These are phyloP conservation scores for Rhizopogon parksii DNA, from an alignment of 1,284 basidiomycete species.

Conservation along the genomic window DNA sequence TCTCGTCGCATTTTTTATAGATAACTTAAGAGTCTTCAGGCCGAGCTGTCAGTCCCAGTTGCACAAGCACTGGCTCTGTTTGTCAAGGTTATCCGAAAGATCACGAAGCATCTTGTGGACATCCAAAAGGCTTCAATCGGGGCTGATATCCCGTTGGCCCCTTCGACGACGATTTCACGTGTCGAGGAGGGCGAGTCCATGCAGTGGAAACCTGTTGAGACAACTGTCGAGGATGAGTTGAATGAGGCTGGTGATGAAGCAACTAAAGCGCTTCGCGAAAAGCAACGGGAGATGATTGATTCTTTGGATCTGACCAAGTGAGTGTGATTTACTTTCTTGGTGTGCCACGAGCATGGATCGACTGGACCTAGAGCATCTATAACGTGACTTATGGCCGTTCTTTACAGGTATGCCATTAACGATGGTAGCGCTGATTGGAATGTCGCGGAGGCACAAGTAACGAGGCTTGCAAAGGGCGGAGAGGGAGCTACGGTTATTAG, in stretches of 20 bases:
- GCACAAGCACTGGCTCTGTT: constrained; percentile 89
- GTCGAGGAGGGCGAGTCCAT: constrained; percentile 16
- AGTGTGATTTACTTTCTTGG: constrained; percentile 30
- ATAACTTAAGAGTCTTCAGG: constrained; percentile 30
- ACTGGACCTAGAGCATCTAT: constrained; percentile 15
- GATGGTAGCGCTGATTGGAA: constrained; percentile 67
- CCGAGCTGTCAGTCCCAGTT: constrained; percentile 77
- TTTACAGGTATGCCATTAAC: constrained; percentile 71
- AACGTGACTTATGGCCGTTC: constrained; percentile 7
- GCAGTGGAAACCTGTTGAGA: constrained; percentile 47
- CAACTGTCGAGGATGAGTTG: constrained; percentile 57
- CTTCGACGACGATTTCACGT: constrained; percentile 10
- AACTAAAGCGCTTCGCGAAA: constrained; percentile 46
- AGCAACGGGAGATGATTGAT: constrained; percentile 80
- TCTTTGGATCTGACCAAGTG: constrained; percentile 81
- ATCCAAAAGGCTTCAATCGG: constrained; percentile 77
- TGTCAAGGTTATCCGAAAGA: constrained; percentile 84
- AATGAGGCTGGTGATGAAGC: constrained; percentile 63
- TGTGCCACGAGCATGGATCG: background rate
- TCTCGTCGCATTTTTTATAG: background rate
- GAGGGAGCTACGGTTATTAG: constrained; percentile 67
- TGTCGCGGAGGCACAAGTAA: constrained; percentile 66
- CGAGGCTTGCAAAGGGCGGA: constrained; percentile 38
- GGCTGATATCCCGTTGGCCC: constrained; percentile 40
- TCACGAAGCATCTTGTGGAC: constrained; percentile 73